Base-by-base conservation (phyloP, 495 filamentous ascomycete genomes). In the Barbatosphaeria neglecta region DNA sequence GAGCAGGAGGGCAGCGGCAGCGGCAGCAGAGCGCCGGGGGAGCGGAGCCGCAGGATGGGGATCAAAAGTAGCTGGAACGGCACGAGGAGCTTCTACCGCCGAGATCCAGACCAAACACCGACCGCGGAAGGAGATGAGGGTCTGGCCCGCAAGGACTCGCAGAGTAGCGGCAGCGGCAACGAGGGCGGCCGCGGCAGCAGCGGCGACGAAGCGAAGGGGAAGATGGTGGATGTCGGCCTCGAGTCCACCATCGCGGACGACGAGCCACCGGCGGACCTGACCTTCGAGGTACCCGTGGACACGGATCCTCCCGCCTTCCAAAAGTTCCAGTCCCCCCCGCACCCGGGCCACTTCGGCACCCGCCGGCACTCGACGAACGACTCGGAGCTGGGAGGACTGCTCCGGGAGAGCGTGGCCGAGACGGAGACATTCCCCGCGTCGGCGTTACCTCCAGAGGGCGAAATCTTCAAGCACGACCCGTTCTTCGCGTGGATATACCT, bases 401-500 rank as follows among this genome's bases (percentile, higher is more conserved):
- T 17, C 17, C 37, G 37, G 37, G 50, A 16, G 9, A 56, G 54
- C 25, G 53, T 56, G 1, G 40, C 50, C 19, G 58, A 54, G 1
- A 58, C 48, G 1, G 48, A 56, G 15, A 24, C 57, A 10, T 54
- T 63, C 42, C 54, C 55, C 9, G 58, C 62, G 31, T 50, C 55
- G 10, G 44, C 59, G 20, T 43, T 55, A 9, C 40, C 44, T 17
- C 47, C 57, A 43, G 69, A 74, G 33, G 68, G 65, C 22, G 70
- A 74, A 46, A 65, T 72, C 10, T 74, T 74, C 44, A 64, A 59
- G 17, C 87, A 97, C 64, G 93, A 98, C 63, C 66, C 75, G 13
- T 88, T 97, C 63, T 98, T 92, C 76, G 86, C 83, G n/a, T 87
- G 84, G 53, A 69, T 97, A 22, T 97, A 87, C 58, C 63, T 94